phyloP scores from a whole-genome alignment of 2,329 filamentous ascomycete species.

The Xylaria sp. region DNA sequence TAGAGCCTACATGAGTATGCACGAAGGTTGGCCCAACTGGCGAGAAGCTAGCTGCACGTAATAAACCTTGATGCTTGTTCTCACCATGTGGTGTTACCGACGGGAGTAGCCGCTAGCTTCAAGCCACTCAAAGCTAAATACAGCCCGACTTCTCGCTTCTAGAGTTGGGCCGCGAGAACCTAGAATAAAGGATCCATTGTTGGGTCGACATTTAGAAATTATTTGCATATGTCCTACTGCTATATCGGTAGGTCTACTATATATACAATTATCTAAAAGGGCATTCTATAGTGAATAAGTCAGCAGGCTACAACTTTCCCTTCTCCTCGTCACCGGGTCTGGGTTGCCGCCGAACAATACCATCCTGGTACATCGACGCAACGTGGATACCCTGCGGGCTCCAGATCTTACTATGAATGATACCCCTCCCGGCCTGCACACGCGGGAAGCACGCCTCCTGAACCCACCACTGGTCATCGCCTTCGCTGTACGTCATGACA shows the following conservation, averaged over 20 bases:
- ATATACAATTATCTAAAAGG: neutral
- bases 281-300: neutral
- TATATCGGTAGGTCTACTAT: neutral
- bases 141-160: neutral
- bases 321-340: slow-evolving; percentile 2
- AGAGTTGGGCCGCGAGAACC: neutral
- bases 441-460: slow-evolving; percentile 63
- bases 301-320: slow-evolving; percentile 7
- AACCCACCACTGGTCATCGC: slow-evolving; percentile 60
- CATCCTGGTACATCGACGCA: slow-evolving; percentile 65
- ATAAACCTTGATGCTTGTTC: neutral
- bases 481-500: slow-evolving; percentile 54
- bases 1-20: no score
- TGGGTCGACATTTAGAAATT: neutral
- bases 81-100: no score
- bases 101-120: no score
- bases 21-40: no score
- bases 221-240: neutral
- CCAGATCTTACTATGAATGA: slow-evolving; percentile 63
- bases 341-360: slow-evolving; percentile 49
- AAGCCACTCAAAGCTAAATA: neutral
- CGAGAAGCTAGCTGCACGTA: neutral
- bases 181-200: neutral
- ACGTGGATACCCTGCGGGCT: slow-evolving; percentile 63
- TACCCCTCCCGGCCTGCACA: slow-evolving; percentile 57